A percentile compares a stretch with the other conserved stretches of the same genome.
phyloP scores from a whole-genome alignment of 805 yeast species.

The Candida pseudofarinosa region DNA sequence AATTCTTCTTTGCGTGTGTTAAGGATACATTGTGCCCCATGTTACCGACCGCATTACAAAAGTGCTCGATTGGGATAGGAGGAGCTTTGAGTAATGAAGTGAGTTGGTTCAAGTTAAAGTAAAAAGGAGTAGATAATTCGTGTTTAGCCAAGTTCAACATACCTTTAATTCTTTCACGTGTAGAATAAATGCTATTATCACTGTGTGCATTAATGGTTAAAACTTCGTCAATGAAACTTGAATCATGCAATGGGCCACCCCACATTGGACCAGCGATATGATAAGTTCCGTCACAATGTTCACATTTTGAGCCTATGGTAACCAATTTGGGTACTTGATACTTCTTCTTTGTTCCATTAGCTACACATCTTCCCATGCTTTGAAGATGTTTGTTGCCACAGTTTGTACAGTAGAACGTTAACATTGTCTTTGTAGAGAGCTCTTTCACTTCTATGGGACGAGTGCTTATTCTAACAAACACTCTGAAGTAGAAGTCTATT shows the following conservation, averaged over 20 bases:
- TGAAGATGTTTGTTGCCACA: constrained; percentile 75
- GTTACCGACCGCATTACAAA: constrained; percentile 79
- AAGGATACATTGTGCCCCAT: constrained; percentile 78
- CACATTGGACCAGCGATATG: constrained; percentile 97
- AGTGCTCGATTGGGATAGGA: constrained; percentile 71
- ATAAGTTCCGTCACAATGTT: constrained; percentile 62
- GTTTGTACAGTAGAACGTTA: constrained; percentile 80
- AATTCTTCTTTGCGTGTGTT: constrained; percentile 84
- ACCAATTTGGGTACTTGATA: constrained; percentile 46
- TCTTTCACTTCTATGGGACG: constrained; percentile 81
- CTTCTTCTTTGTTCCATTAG: constrained; percentile 41
- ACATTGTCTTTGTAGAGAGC: constrained; percentile 70
- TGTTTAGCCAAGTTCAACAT: constrained; percentile 81
- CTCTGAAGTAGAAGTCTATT: constrained; percentile 88
- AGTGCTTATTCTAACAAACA: constrained; percentile 72
- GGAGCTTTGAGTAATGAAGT: constrained; percentile 76
- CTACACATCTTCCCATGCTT: constrained; percentile 60
- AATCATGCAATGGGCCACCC: constrained; percentile 67
- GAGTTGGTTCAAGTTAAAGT: constrained; percentile 73
- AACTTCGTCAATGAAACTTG: constrained; percentile 60
- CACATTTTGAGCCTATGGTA: constrained; percentile 57
- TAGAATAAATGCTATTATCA: constrained; percentile 61
- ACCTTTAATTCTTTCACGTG: constrained; percentile 81
- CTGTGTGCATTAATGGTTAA: constrained; percentile 50
- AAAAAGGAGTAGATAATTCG: constrained; percentile 70